These are phyloP conservation scores for Fusarium nanum DNA, from an alignment of 2,329 filamentous ascomycete genomes.

Conservation along the genomic window DNA sequence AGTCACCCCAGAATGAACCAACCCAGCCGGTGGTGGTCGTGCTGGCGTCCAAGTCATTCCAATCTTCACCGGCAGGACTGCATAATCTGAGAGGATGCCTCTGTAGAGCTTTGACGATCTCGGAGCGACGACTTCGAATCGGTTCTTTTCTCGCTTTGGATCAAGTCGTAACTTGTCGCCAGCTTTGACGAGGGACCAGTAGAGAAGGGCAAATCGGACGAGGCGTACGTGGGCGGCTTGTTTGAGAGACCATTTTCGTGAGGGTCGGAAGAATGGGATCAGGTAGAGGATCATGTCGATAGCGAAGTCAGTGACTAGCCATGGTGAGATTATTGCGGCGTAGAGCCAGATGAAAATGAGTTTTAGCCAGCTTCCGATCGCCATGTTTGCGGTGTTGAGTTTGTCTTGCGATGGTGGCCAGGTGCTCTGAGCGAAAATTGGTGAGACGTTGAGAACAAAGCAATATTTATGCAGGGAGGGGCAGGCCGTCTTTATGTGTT, in stretches of 20 bases:
- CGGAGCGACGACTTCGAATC: constrained; percentile 31
- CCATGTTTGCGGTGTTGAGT: background rate
- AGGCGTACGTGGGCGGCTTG: constrained; percentile 37
- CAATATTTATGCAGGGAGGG: background rate
- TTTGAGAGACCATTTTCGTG: constrained; percentile 20
- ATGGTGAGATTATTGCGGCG: constrained; percentile 14
- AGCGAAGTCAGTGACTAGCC: constrained; percentile 28
- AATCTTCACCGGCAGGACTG: constrained; percentile 15
- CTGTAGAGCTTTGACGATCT: constrained; percentile 33
- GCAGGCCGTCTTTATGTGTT: background rate
- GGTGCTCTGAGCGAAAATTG: background rate
- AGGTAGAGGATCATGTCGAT: constrained; percentile 30
- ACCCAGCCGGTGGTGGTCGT: constrained; percentile 20
- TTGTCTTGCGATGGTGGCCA: background rate
- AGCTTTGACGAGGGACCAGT: constrained; percentile 34
- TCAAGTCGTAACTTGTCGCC: constrained; percentile 25
- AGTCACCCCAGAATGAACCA: constrained; percentile 16
- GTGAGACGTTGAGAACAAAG: background rate
- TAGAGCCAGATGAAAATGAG: background rate
- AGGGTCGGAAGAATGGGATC: constrained; percentile 23
- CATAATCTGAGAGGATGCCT: constrained; percentile 14
- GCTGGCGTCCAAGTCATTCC: constrained; percentile 42
- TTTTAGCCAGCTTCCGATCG: background rate
- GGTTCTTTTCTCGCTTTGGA: constrained; percentile 27
- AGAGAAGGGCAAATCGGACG: constrained; percentile 32